Evolutionary conservation across 192 early-diverging fungal genomes (phyloP).

Genomic region (Piromyces sp.): DNA sequence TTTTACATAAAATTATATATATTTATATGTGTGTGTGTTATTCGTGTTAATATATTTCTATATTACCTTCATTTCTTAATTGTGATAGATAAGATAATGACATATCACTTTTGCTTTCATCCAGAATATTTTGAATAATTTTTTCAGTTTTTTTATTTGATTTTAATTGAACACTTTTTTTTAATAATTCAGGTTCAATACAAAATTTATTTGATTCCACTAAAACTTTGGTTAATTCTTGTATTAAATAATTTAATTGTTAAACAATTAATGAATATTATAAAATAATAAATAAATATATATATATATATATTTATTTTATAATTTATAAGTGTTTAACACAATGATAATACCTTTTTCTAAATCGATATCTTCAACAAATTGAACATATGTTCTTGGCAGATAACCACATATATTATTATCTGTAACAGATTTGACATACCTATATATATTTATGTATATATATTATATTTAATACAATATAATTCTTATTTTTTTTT

Average conservation of each 20-base stretch:
- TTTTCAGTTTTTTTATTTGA: background rate
- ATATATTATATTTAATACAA: no score
- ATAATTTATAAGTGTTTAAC: no score
- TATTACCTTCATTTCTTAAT: slow-evolving; percentile 1
- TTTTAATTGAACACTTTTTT: background rate
- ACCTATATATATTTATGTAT: no score
- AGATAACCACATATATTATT: slow-evolving; percentile 13
- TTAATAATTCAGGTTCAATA: slow-evolving; percentile 3
- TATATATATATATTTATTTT: no score
- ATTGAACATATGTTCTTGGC: slow-evolving; percentile 18
- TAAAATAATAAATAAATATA: background rate
- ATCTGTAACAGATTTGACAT: slow-evolving; percentile 2
- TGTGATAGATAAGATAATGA: background rate
- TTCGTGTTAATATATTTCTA: no score
- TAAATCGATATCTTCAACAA: slow-evolving; percentile 4
- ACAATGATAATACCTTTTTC: background rate
- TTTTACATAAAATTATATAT: no score
- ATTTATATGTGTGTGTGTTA: no score
- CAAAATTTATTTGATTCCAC: slow-evolving; percentile 1
- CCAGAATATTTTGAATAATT: background rate
- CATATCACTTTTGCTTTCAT: background rate
- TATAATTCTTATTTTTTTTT: no score
- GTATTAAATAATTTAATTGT: no score
- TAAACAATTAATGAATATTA: no score
- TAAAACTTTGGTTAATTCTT: slow-evolving; percentile 2